A percentile compares a stretch with the other conserved stretches of the same genome.
phyloP scores from a whole-genome alignment of 2,329 filamentous ascomycete species.

The Xylaria sp. region DNA sequence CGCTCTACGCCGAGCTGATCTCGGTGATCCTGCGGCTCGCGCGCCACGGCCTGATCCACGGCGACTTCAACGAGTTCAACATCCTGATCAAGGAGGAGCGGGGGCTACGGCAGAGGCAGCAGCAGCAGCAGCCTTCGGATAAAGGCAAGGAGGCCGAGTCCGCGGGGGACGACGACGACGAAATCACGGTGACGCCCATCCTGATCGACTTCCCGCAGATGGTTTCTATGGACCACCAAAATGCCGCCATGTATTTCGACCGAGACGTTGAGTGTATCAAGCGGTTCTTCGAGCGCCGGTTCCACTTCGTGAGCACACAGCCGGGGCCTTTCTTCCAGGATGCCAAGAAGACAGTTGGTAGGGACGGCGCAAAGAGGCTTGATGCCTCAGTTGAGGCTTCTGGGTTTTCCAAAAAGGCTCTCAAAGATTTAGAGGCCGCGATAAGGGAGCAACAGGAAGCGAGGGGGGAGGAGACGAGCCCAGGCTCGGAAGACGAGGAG shows the following conservation, averaged over 20 bases:
- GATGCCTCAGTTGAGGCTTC: slow-evolving; percentile 91
- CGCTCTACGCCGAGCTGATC: slow-evolving; percentile 91
- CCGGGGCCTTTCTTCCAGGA: slow-evolving; percentile 85
- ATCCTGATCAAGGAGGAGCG: slow-evolving; percentile 83
- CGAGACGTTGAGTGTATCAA: slow-evolving; percentile 95
- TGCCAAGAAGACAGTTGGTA: slow-evolving; percentile 72
- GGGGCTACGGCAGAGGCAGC: slow-evolving; percentile 36
- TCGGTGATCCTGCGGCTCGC: slow-evolving; percentile 82
- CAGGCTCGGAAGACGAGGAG: slow-evolving; percentile 41
- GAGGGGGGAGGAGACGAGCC: slow-evolving; percentile 43
- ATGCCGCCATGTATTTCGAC: slow-evolving; percentile 97
- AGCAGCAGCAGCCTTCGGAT: slow-evolving; percentile 36
- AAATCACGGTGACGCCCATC: slow-evolving; percentile 70
- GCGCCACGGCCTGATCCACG: slow-evolving; percentile 87
- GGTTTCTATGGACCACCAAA: slow-evolving; percentile 90
- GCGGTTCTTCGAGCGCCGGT: slow-evolving; percentile 86
- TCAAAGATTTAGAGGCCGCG: slow-evolving; percentile 88
- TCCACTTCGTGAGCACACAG: slow-evolving; percentile 81
- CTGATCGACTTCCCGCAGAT: slow-evolving; percentile 99
- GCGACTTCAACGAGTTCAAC: slow-evolving; percentile 99
- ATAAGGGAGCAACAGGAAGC: slow-evolving; percentile 74
- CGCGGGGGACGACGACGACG: slow-evolving; percentile 23
- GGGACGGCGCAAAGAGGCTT: slow-evolving; percentile 68
- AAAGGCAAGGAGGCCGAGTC: slow-evolving; percentile 22
- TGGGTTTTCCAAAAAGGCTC: slow-evolving; percentile 96